phyloP scores from a whole-genome alignment of 169 alveolate genomes.

The Theileria equi region DNA sequence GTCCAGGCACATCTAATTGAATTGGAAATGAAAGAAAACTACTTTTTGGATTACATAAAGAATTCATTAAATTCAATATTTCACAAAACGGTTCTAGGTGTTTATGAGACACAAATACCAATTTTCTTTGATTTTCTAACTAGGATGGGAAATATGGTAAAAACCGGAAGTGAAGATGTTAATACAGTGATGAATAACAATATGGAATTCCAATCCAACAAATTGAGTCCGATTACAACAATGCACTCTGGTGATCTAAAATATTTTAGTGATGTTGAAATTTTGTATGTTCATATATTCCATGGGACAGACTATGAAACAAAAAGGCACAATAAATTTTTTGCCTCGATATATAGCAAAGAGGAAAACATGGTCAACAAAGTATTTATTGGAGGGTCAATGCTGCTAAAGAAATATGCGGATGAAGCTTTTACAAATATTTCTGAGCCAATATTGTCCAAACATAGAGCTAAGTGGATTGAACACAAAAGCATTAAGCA shows the following conservation, averaged over 20 bases:
- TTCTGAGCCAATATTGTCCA: conserved; percentile 51
- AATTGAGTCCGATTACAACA: conserved; percentile 26
- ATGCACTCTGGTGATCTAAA: conserved; percentile 35
- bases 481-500: conserved; percentile 39
- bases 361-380: conserved; percentile 28
- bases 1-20: conserved; percentile 38
- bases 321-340: conserved; percentile 19
- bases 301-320: conserved; percentile 50
- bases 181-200: conserved; percentile 10
- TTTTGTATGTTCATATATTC: conserved; percentile 55
- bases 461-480: conserved; percentile 52
- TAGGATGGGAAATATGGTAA: conserved; percentile 40
- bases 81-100: conserved; percentile 60
- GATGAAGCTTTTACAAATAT: conserved; percentile 60
- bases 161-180: conserved; percentile 3
- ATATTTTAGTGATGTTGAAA: conserved; percentile 60
- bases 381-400: conserved; percentile 47
- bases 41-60: conserved; percentile 1
- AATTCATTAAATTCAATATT: conserved; percentile 42
- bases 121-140: conserved; percentile 53
- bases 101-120: conserved; percentile 57
- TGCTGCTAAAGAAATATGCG: conserved; percentile 35
- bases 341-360: conserved; percentile 46
- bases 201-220: conserved; percentile 24
- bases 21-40: conserved; percentile 56